Conservation (phyloP, 2,329 filamentous ascomycete genomes). For the Colletotrichum noveboracense region DNA sequence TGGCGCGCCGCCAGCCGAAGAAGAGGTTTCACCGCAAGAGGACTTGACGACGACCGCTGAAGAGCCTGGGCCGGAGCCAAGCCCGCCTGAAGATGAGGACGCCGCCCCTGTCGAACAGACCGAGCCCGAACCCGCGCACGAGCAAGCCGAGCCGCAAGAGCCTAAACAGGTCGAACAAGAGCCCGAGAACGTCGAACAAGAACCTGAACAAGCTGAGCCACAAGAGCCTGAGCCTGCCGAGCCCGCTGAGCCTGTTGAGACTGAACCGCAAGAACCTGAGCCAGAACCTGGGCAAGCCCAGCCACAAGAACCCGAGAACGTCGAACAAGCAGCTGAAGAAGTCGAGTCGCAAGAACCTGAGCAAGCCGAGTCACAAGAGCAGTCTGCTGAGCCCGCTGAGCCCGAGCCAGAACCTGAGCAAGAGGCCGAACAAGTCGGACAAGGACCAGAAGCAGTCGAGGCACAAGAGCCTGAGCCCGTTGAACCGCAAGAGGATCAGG, state of each 20-base stretch:
- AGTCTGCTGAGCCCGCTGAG: not conserved
- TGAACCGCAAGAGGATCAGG: not conserved
- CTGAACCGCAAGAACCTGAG: not conserved
- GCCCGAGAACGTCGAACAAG: not conserved
- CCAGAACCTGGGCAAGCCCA: slow-evolving; percentile 5
- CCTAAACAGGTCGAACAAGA: not conserved
- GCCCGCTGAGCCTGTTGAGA: not conserved
- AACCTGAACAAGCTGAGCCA: not conserved
- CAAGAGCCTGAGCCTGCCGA: not conserved
- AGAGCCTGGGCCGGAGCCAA: not conserved
- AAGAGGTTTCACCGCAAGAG: not conserved
- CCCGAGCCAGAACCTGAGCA: not conserved
- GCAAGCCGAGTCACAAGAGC: not conserved
- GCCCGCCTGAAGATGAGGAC: not conserved
- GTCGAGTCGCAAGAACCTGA: not conserved
- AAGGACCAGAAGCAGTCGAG: not conserved
- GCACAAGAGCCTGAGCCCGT: not conserved
- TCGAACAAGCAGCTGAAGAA: slow-evolving; percentile 1
- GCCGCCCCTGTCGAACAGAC: not conserved
- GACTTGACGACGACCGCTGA: not conserved
- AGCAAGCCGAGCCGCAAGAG: not conserved
- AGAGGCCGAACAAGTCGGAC: not conserved
- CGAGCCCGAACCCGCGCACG: not conserved
- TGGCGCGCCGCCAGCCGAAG: not conserved
- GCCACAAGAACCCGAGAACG: not conserved